Conservation (phyloP, 345 rosid species). For the Rhizophora apiculata region DNA sequence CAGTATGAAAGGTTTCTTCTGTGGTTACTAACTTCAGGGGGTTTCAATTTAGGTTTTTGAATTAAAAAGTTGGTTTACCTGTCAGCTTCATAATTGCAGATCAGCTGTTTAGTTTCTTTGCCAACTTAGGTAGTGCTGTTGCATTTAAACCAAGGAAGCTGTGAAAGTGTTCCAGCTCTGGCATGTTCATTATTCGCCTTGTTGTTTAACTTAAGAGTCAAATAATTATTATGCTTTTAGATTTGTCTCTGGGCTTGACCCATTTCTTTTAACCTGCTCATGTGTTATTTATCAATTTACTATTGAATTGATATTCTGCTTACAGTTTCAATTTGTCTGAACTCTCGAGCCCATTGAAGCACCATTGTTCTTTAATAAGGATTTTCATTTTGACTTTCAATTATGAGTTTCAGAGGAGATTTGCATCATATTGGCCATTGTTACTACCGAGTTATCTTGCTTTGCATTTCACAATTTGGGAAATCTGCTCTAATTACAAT, state of each 20-base stretch:
- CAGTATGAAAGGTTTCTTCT: background rate
- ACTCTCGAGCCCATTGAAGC: background rate
- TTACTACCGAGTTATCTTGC: no score
- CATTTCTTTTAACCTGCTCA: background rate
- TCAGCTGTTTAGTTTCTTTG: constrained; percentile 1
- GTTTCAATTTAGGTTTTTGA: background rate
- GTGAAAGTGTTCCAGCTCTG: background rate
- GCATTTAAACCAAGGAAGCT: background rate
- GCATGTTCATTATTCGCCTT: background rate
- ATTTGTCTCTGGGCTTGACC: background rate
- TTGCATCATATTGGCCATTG: no score
- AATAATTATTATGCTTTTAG: background rate
- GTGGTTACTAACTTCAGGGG: background rate
- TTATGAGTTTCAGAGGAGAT: no score
- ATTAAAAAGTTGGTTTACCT: background rate
- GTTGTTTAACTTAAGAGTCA: background rate
- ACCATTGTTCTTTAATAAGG: background rate
- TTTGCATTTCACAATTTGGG: background rate
- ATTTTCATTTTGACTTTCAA: background rate
- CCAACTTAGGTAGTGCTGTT: constrained; percentile 8
- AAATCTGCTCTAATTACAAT: background rate
- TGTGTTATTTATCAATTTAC: background rate
- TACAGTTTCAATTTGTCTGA: background rate
- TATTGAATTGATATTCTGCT: background rate
- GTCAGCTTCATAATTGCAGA: constrained; percentile 11